A percentile compares a stretch with the other conserved stretches of the same genome.
These are phyloP conservation scores for Carex scoparia DNA, from an alignment of 176 grass and related monocot genomes.

Conservation along the genomic window DNA sequence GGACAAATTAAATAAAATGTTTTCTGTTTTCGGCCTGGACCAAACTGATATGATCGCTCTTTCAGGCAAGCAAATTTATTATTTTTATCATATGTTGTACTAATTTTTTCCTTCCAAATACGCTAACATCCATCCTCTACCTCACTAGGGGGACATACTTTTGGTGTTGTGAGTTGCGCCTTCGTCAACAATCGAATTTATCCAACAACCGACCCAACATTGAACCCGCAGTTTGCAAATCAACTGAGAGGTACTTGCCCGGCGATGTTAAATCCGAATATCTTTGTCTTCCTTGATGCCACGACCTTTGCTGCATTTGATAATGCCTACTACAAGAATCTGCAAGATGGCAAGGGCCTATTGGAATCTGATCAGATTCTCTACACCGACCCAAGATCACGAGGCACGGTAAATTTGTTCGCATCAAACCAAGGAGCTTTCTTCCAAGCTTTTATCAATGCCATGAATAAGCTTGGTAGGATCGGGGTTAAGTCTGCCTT, in stretches of 20 bases:
- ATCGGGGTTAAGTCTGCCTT: conserved; percentile 51
- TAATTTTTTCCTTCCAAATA: background rate
- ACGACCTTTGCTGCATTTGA: conserved; percentile 48
- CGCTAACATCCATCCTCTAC: background rate
- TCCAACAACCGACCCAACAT: conserved; percentile 16
- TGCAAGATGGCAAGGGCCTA: conserved; percentile 36
- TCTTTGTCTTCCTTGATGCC: conserved; percentile 13
- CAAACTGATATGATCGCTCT: conserved; percentile 70
- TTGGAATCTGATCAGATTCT: conserved; percentile 63
- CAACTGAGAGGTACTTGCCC: conserved; percentile 27
- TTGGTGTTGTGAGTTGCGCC: conserved; percentile 35
- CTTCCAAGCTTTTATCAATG: conserved; percentile 35
- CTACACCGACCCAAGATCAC: conserved; percentile 47
- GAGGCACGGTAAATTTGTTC: conserved; percentile 35
- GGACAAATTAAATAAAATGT: conserved; percentile 51
- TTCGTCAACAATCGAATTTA: conserved; percentile 35
- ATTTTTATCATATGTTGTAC: background rate
- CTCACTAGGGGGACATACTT: conserved; percentile 43
- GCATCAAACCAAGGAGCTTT: conserved; percentile 43
- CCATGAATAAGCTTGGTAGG: conserved; percentile 51
- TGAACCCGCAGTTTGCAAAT: conserved; percentile 35
- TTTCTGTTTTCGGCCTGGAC: conserved; percentile 39
- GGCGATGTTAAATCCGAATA: background rate
- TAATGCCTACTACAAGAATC: conserved; percentile 45
- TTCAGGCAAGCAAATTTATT: conserved; percentile 31